A percentile compares a stretch with the other conserved stretches of the same genome.
Conservation (phyloP, 208 protist genomes). For the Sergeia podlipaevii region DNA sequence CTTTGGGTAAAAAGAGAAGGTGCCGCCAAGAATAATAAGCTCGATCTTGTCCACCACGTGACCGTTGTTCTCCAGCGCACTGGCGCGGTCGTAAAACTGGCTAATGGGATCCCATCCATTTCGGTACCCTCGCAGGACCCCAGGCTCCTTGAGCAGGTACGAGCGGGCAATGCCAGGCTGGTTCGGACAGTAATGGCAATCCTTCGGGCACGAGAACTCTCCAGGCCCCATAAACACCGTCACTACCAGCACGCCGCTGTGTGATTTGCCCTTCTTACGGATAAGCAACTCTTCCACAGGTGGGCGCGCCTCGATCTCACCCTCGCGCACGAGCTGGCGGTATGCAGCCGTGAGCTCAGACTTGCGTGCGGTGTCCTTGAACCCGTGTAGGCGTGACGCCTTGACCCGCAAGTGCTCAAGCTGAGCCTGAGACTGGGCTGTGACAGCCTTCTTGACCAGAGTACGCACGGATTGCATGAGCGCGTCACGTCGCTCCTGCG, state of each 20-base stretch:
- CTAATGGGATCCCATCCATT: constrained; percentile 88
- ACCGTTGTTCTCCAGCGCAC: constrained; percentile 88
- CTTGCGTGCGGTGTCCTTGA: constrained; percentile 86
- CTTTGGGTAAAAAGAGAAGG: constrained; percentile 97
- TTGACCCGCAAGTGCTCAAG: constrained; percentile 76
- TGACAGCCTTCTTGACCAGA: constrained; percentile 29
- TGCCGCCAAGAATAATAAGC: constrained; percentile 99
- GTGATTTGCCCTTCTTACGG: constrained; percentile 80
- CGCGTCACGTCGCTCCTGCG: constrained; percentile 49
- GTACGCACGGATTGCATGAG: constrained; percentile 64
- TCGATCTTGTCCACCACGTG: constrained; percentile 97
- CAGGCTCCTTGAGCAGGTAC: constrained; percentile 92
- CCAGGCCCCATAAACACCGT: constrained; percentile 92
- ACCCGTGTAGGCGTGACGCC: constrained; percentile 68
- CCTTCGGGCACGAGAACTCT: constrained; percentile 90
- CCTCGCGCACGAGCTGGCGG: constrained; percentile 68
- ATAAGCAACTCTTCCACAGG: constrained; percentile 73
- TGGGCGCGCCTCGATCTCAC: constrained; percentile 29
- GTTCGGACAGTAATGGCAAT: constrained; percentile 94
- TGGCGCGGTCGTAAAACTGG: constrained; percentile 92
- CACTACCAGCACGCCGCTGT: constrained; percentile 91
- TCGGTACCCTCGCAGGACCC: constrained; percentile 86
- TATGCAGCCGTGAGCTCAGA: constrained; percentile 87
- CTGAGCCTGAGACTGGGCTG: constrained; percentile 23
- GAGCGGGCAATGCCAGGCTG: constrained; percentile 88